Evolutionary conservation across 2,329 filamentous ascomycete genomes (phyloP).

Genomic region (Ceratocystis colombiana): DNA sequence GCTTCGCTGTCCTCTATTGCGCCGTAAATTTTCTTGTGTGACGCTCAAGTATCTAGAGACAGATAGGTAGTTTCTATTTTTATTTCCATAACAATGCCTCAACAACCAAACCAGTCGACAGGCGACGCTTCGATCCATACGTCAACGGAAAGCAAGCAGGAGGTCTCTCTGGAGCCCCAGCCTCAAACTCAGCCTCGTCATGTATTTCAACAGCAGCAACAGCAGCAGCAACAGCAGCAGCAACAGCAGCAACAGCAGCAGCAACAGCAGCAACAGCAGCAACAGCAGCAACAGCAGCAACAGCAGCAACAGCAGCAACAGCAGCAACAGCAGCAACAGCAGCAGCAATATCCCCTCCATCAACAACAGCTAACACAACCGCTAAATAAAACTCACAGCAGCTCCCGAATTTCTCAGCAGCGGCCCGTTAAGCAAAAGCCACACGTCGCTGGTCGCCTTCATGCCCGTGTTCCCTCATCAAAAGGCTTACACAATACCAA

Average conservation of each 20-base stretch:
- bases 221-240: conserved; percentile 11
- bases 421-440: conserved; percentile 24
- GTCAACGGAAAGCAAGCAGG: conserved; percentile 2
- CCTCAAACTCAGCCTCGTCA: conserved; percentile 6
- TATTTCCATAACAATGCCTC: conserved; percentile 12
- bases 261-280: not conserved
- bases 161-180: conserved; percentile 1
- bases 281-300: not conserved
- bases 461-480: conserved; percentile 23
- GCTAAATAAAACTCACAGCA: not conserved
- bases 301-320: not conserved
- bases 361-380: not conserved
- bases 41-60: conserved; percentile 1
- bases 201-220: conserved; percentile 1
- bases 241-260: not conserved
- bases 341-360: not conserved
- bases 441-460: conserved; percentile 24
- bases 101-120: not conserved
- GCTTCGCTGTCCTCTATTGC: not conserved
- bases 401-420: conserved; percentile 24
- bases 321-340: not conserved
- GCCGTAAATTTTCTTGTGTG: not conserved
- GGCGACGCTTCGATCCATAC: not conserved
- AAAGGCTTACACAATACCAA: conserved; percentile 23
- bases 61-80: conserved; percentile 15